These are phyloP conservation scores for Flammula alnicola DNA, from an alignment of 1,284 basidiomycete genomes.

Conservation along the genomic window DNA sequence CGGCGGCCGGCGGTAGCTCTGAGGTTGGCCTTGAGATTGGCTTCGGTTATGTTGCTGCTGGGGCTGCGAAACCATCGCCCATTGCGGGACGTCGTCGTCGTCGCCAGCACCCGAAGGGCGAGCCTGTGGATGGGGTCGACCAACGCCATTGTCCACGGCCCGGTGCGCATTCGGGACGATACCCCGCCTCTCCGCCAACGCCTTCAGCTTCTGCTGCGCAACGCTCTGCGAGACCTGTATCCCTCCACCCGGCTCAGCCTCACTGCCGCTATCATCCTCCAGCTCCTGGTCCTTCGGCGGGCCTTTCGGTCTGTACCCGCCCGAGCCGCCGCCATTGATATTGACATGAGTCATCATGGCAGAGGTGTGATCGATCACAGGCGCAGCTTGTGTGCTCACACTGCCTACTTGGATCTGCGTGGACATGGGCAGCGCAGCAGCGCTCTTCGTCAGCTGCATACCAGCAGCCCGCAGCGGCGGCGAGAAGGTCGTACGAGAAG, in stretches of 20 bases:
- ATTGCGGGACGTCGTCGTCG: constrained; percentile 33
- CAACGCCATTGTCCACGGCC: background rate
- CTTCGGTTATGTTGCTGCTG: constrained; percentile 20
- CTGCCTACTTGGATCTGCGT: constrained; percentile 57
- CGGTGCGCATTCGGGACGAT: constrained; percentile 25
- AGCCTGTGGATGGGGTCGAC: background rate
- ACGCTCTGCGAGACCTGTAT: constrained; percentile 63
- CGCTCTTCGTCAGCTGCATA: constrained; percentile 64
- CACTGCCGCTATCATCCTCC: constrained; percentile 68
- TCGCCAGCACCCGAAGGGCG: constrained; percentile 21
- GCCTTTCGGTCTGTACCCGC: constrained; percentile 61
- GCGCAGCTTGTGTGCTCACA: constrained; percentile 27
- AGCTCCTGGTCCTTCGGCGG: constrained; percentile 70
- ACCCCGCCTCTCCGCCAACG: constrained; percentile 48
- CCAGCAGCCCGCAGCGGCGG: constrained; percentile 27
- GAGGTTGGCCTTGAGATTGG: constrained; percentile 22
- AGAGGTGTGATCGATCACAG: constrained; percentile 22
- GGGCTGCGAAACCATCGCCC: constrained; percentile 29
- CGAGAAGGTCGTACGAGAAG: constrained; percentile 15
- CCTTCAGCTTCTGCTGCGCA: constrained; percentile 64
- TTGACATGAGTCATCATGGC: constrained; percentile 32
- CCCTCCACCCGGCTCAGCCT: constrained; percentile 49
- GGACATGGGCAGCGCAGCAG: constrained; percentile 65
- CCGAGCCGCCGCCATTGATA: constrained; percentile 16
- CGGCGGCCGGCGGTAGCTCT: constrained; percentile 2